Conservation (phyloP, 106 monocot species). For the Dendrobium huoshanense region DNA sequence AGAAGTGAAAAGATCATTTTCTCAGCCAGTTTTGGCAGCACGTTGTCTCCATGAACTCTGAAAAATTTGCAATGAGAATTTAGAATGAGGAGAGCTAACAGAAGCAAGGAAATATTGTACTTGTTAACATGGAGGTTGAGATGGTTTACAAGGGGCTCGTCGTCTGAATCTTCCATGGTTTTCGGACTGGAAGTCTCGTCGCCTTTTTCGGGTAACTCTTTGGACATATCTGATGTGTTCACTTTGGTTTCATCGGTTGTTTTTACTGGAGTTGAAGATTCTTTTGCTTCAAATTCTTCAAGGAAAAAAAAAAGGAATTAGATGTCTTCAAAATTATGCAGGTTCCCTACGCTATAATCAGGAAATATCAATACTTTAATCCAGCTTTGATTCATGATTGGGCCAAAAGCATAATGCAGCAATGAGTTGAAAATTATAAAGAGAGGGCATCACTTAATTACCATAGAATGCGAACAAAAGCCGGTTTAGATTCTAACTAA, state of each 20-base stretch:
- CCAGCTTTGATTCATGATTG: too few relatives aligned
- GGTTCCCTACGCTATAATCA: too few relatives aligned
- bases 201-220: conserved; percentile 8
- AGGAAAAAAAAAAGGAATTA: neutral
- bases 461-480: too few relatives aligned
- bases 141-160: conserved; percentile 63
- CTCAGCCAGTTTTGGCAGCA: conserved; percentile 20
- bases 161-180: conserved; percentile 44
- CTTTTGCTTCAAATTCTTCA: conserved; percentile 13
- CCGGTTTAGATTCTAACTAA: too few relatives aligned
- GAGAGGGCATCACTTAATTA: too few relatives aligned
- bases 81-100: neutral
- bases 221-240: neutral
- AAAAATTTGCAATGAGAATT: conserved; percentile 1
- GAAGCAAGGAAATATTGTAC: neutral
- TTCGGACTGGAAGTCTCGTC: conserved; percentile 4
- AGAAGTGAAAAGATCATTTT: too few relatives aligned
- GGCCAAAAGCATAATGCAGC: too few relatives aligned
- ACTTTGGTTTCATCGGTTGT: neutral
- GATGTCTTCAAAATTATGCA: too few relatives aligned
- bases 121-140: neutral
- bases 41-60: conserved; percentile 48
- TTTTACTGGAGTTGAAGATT: neutral
- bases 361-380: neutral
- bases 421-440: too few relatives aligned